Conservation (phyloP, 2,329 filamentous ascomycete species). For the Fusarium musae region DNA sequence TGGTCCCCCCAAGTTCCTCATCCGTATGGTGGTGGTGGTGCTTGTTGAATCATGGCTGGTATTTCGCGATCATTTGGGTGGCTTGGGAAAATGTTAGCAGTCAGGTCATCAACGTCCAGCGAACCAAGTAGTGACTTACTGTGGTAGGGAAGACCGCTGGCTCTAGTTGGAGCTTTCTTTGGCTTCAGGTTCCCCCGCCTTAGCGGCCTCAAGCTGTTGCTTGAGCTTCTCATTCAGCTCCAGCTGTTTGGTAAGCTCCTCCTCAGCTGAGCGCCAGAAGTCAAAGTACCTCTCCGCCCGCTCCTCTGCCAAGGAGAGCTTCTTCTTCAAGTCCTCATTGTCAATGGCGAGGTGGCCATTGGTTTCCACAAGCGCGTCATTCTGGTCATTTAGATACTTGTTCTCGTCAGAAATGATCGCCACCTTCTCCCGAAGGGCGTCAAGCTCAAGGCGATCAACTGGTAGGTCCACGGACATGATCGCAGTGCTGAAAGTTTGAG, state of each 20-base stretch:
- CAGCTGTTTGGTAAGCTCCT: fast-evolving
- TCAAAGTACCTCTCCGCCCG: neutral
- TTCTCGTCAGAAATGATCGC: neutral
- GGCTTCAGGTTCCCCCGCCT: too few relatives aligned
- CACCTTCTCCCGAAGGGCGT: neutral
- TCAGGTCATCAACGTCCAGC: fast-evolving
- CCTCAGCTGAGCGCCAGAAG: fast-evolving
- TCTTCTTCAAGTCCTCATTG: neutral
- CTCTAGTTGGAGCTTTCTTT: too few relatives aligned
- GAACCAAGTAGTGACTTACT: fast-evolving
- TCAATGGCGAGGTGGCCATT: neutral
- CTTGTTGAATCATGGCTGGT: fast-evolving
- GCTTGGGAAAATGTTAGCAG: neutral
- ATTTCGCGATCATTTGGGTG: fast-evolving
- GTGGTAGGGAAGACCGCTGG: too few relatives aligned
- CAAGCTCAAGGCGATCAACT: fast-evolving
- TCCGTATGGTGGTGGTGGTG: fast-evolving
- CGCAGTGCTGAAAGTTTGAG: fast-evolving
- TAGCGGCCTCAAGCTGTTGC: too few relatives aligned
- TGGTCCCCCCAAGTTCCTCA: fast-evolving
- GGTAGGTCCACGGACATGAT: fast-evolving
- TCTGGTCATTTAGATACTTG: fast-evolving
- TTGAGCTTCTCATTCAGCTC: neutral
- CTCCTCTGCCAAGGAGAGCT: neutral
- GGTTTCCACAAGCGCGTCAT: neutral